Evolutionary conservation across 2,329 filamentous ascomycete genomes (phyloP).

Genomic region (Neofusicoccum parvum): DNA sequence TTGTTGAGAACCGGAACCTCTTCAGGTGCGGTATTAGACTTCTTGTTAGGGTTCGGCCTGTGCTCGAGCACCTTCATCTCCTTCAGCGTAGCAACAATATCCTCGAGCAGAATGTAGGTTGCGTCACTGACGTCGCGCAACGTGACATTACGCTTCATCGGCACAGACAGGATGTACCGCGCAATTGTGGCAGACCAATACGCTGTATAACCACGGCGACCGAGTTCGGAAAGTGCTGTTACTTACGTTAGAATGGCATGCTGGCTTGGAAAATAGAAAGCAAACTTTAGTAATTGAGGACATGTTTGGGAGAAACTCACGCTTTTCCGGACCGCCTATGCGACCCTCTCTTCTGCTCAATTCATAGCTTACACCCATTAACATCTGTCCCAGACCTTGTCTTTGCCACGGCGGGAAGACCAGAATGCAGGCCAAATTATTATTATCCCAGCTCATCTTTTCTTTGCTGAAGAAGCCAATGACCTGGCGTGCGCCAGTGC

Average conservation of each 20-base stretch:
- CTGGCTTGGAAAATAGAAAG: neutral
- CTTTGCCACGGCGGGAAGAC: constrained; percentile 95
- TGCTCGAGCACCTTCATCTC: constrained; percentile 63
- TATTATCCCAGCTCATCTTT: constrained; percentile 98
- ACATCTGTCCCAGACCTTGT: constrained; percentile 80
- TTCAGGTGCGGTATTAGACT: neutral
- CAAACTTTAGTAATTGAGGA: neutral
- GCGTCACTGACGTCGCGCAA: constrained; percentile 72
- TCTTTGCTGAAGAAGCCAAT: constrained; percentile 99
- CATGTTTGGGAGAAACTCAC: constrained; percentile 30
- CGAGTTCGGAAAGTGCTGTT: constrained; percentile 75
- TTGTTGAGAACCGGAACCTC: constrained; percentile 15
- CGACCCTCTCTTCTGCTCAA: constrained; percentile 81
- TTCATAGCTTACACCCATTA: constrained; percentile 94
- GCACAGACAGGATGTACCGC: constrained; percentile 58
- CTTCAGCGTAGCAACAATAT: constrained; percentile 75
- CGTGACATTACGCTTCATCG: constrained; percentile 57
- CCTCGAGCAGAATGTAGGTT: constrained; percentile 84
- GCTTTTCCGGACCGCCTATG: constrained; percentile 91
- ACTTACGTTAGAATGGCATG: neutral
- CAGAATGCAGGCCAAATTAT: constrained; percentile 95
- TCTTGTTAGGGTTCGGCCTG: neutral
- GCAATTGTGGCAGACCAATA: constrained; percentile 88
- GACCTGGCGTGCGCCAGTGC: constrained; percentile 53
- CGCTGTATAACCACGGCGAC: constrained; percentile 76